phyloP scores from a whole-genome alignment of 1,139 yeast genomes.

The Saccharomyces hybrid region DNA sequence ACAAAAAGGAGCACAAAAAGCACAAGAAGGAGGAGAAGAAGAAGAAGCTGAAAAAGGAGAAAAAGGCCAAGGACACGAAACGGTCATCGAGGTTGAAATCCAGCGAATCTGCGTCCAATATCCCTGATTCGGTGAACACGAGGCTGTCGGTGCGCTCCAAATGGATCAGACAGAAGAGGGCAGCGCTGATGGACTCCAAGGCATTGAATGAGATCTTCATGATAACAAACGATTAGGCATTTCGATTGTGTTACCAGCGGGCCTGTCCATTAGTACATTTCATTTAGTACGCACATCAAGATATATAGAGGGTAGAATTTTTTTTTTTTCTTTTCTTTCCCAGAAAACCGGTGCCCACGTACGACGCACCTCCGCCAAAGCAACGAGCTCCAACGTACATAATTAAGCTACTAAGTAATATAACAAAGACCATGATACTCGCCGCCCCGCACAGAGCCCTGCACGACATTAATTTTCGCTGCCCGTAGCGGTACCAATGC shows the following conservation, averaged over 20 bases:
- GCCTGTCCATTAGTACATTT: not conserved
- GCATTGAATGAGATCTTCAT: constrained; percentile 88
- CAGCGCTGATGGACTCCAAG: constrained; percentile 82
- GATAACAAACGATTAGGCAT: constrained; percentile 45
- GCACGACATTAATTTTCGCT: not conserved
- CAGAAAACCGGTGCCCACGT: no score
- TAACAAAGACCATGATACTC: not conserved
- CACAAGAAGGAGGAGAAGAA: constrained; percentile 22
- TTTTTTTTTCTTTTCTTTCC: no score
- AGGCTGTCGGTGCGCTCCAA: constrained; percentile 74
- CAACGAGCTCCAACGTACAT: not conserved
- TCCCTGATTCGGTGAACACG: constrained; percentile 42
- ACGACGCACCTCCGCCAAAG: not conserved
- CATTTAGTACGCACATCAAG: not conserved
- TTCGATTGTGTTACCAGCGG: not conserved
- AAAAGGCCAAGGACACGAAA: constrained; percentile 29
- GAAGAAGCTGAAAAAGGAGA: constrained; percentile 24
- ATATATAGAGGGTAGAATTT: not conserved
- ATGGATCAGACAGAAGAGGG: constrained; percentile 83
- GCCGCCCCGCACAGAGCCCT: no score
- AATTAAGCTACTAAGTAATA: not conserved
- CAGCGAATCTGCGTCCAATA: constrained; percentile 18
- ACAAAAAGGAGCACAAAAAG: constrained; percentile 26
- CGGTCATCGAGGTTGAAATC: constrained; percentile 13
- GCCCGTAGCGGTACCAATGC: not conserved